Evolutionary conservation across 768 basidiomycete genomes (phyloP), one percentile per base, ranked within the genome.

Genomic region (Pseudohyphozyma bogoriensis): DNA sequence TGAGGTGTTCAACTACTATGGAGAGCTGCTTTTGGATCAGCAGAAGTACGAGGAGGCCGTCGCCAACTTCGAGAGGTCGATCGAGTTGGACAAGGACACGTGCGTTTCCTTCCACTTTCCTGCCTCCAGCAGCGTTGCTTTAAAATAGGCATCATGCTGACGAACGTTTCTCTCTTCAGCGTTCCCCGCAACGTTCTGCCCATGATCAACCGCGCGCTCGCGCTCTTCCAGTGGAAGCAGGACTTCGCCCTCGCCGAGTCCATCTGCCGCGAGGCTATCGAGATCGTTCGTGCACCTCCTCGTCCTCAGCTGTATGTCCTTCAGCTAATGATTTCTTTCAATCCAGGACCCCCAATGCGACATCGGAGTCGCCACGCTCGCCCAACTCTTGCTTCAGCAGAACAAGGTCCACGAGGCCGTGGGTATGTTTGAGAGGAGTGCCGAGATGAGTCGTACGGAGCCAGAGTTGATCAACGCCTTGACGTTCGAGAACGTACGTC

Each of bases 181-280:
- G 10, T 22, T 22, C 62, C 73, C 22, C 70, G 69, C 55, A 99
- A 97, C 73, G 93, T 95, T 28, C 80, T 97, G 4, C 87, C 93
- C 0, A 77, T 93, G 46, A 91, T 97, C 56, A 99, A 99, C 83
- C 95, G 93, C 72, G 91, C 92, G n/a, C 84, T 97, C 26, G 86
- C 90, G 0, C 71, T 96, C 51, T 97, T 85, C 80, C 95, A 97
- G 76, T 90, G 86, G 87, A 87, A 89, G 73, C 86, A 93, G 71
- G 89, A 97, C 71, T 79, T 89, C 59, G 78, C 77, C 10, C 82
- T 80, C 1, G 91, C 90, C 2, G 91, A 93, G 73, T 76, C 77
- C 24, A 85, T 89, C 72, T 92, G 90, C 72, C 78, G 83, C 58
- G 87, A 97, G 73, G 95, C 95, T 1, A 78, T 99, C 26, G 76